These are phyloP conservation scores for Talaromyces sp. DNA, from an alignment of 2,329 filamentous ascomycete genomes.

Conservation along the genomic window DNA sequence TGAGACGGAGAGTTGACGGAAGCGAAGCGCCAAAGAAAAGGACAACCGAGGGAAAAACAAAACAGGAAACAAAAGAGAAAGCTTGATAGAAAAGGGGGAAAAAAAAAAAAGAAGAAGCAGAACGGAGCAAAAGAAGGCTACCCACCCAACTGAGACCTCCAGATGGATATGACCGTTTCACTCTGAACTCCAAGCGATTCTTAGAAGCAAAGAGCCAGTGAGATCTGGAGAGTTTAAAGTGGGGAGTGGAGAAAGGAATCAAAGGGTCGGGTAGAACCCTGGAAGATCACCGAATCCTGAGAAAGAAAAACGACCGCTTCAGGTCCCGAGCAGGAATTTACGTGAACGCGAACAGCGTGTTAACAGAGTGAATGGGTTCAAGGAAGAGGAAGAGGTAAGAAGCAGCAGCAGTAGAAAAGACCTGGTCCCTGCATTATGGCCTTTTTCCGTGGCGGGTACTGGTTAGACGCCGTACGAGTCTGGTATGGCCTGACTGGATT, in stretches of 20 bases:
- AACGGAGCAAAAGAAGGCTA: background rate
- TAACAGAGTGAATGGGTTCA: background rate
- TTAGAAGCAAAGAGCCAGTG: slow-evolving; percentile 11
- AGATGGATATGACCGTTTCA: slow-evolving; percentile 11
- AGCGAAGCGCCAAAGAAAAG: too few relatives aligned
- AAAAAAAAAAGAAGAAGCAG: background rate
- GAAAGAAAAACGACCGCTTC: background rate
- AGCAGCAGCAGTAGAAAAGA: background rate
- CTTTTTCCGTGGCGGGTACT: slow-evolving; percentile 4
- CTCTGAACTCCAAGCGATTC: slow-evolving; percentile 11
- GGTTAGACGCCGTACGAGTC: background rate
- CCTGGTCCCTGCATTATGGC: slow-evolving; percentile 15
- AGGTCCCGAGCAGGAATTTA: background rate
- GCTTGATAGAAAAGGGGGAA: background rate
- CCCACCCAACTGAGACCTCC: background rate
- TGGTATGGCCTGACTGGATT: too few relatives aligned
- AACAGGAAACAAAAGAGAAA: background rate
- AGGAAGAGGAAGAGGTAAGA: background rate
- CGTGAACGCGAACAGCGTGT: too few relatives aligned
- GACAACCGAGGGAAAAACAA: too few relatives aligned
- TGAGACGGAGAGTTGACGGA: too few relatives aligned
- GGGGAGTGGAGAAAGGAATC: slow-evolving; percentile 10
- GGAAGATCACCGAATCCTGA: slow-evolving; percentile 3
- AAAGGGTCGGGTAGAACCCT: slow-evolving; percentile 10
- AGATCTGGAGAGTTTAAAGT: slow-evolving; percentile 16